These are phyloP conservation scores for Solanum verrucosum DNA, from an alignment of 257 asterid genomes.

Conservation along the genomic window DNA sequence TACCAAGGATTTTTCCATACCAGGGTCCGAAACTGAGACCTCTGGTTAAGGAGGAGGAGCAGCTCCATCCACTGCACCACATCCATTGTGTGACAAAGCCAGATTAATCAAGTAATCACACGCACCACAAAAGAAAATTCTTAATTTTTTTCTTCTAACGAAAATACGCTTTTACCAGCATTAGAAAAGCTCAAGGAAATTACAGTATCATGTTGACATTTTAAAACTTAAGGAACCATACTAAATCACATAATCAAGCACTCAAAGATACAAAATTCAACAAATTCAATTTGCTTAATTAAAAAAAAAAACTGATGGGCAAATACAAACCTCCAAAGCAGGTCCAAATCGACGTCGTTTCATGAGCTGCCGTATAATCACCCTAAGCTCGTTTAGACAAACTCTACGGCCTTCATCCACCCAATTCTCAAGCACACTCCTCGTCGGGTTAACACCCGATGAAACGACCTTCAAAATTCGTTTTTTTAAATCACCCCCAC, in stretches of 20 bases:
- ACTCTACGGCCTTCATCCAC: slow-evolving; percentile 17
- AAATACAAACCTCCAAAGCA: slow-evolving; percentile 20
- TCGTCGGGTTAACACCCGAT: neutral
- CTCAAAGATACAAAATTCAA: neutral
- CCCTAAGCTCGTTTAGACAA: slow-evolving; percentile 18
- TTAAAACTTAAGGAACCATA: neutral
- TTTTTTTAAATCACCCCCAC: neutral
- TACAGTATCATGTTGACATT: neutral
- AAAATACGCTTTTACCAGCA: neutral
- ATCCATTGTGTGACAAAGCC: neutral
- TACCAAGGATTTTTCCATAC: neutral
- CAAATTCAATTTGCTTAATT: neutral
- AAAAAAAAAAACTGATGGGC: neutral
- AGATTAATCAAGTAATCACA: neutral
- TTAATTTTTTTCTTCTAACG: neutral
- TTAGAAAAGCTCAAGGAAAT: neutral
- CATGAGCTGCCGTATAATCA: slow-evolving; percentile 5
- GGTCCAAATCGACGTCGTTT: slow-evolving; percentile 14
- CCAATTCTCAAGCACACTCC: slow-evolving; percentile 22
- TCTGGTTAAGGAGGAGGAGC: neutral
- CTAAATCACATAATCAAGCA: neutral
- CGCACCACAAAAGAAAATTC: neutral
- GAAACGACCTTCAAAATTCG: slow-evolving; percentile 5
- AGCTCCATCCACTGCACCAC: neutral
- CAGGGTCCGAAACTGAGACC: neutral